A percentile compares a stretch with the other conserved stretches of the same genome.
Evolutionary conservation across 2,329 filamentous ascomycete species (phyloP).

Genomic region (Sporothrix dimorphospora): DNA sequence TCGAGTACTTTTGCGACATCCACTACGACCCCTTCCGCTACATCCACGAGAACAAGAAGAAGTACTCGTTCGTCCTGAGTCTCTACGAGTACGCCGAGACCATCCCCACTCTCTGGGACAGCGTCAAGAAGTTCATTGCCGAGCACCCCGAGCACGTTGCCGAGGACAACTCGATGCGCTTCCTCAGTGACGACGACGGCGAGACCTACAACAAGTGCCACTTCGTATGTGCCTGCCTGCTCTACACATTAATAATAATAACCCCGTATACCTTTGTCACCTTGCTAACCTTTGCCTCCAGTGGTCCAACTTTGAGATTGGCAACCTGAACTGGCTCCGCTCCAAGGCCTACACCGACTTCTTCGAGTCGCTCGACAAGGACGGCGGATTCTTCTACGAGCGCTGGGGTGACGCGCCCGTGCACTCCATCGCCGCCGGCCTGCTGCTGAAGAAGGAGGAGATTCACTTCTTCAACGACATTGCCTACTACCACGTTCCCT

Average conservation of each 20-base stretch:
- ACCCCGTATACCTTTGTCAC: neutral
- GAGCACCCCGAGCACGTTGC: conserved; percentile 86
- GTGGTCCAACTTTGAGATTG: conserved; percentile 99
- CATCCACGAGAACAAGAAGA: conserved; percentile 96
- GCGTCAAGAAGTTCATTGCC: conserved; percentile 90
- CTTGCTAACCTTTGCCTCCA: conserved; percentile 42
- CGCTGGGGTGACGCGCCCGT: conserved; percentile 88
- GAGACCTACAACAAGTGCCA: conserved; percentile 97
- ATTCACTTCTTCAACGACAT: conserved; percentile 99
- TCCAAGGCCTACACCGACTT: conserved; percentile 87
- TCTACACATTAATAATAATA: conserved; percentile 36
- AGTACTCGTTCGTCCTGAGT: conserved; percentile 96
- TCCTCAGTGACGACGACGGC: conserved; percentile 88
- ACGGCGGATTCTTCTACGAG: conserved; percentile 98
- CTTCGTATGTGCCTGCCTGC: conserved; percentile 67
- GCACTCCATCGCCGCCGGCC: conserved; percentile 90
- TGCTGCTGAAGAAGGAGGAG: conserved; percentile 89
- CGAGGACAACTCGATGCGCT: conserved; percentile 83
- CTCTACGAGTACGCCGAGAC: conserved; percentile 97
- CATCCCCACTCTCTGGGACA: conserved; percentile 94
- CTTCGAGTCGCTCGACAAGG: conserved; percentile 83
- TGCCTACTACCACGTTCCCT: conserved; percentile 95
- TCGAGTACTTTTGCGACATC: conserved; percentile 95
- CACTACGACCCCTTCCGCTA: conserved; percentile 94
- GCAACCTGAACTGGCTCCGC: conserved; percentile 90